Base-by-base conservation (phyloP, 2,329 filamentous ascomycete species). In the Harringtonia aguacate region DNA sequence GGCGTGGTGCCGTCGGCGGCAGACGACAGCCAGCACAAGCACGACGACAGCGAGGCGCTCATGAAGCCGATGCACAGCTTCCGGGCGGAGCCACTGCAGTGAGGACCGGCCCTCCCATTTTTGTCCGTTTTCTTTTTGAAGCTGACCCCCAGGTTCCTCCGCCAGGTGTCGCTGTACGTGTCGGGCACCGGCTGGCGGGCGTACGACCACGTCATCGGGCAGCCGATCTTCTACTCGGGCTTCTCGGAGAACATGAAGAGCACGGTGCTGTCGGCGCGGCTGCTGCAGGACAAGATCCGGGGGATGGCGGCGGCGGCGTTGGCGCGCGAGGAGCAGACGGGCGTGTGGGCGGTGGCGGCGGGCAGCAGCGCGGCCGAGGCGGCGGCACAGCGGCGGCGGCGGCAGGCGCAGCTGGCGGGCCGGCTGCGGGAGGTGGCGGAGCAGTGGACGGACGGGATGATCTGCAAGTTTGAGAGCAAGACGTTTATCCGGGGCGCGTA, bases 391-490 rank as follows among this genome's bases (percentile, higher is more conserved):
- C 69, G 72, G 45, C 65, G 66, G 5, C 73, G 72, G 49, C 68
- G 76, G 44, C 75, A 71, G 43, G 68, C 65, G 45, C 78, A 84
- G 54, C 77, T 97, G 45, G 80, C 88, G 56, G 69, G 71, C 31
- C 81, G 81, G 46, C 67, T 98, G 37, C 73, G 79, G 44, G 81
- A 95, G 57, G 81, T 95, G 5, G 84, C 86, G 4, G 86, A 92
- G 50, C 81, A 83, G 52, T 81, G 92, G 75, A 86, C 88, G 21
- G 87, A 95, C 58, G 79, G 83, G 50, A 97, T 98, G 92, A 95
- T 98, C 49, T 97, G 90, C 75, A 98, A 98, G 65, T 90, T 97
- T 73, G 92, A 98, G 63, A 94, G 84, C 69, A 94, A 89, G 59
- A 70, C 77, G 3, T 97, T 97, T 58, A 95, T 98, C 53, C 73